These are phyloP conservation scores for Schizonepeta tenuifolia DNA, from an alignment of 257 asterid species.

Conservation along the genomic window DNA sequence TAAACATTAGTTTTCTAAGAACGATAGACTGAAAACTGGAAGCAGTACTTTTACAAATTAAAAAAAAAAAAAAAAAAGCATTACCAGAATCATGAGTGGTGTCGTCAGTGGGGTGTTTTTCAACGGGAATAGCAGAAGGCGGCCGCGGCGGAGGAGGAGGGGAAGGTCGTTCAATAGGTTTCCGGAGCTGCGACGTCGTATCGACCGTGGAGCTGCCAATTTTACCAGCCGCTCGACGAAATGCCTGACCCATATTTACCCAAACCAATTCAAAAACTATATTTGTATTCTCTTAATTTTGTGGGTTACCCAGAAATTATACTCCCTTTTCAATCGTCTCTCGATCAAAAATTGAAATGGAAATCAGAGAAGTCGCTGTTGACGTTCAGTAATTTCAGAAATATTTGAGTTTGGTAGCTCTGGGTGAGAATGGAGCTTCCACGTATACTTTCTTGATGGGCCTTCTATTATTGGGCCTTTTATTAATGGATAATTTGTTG, in stretches of 20 bases:
- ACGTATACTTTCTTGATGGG: conserved; percentile 39
- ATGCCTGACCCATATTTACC: conserved; percentile 86
- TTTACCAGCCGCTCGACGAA: conserved; percentile 97
- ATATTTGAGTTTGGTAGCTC: conserved; percentile 35
- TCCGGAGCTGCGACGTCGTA: conserved; percentile 56
- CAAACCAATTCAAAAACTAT: conserved; percentile 10
- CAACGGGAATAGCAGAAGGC: conserved; percentile 33
- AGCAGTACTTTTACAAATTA: conserved; percentile 6
- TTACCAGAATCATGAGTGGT: conserved; percentile 53
- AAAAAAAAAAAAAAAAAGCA: neutral
- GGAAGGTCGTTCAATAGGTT: conserved; percentile 48
- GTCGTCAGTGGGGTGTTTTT: conserved; percentile 38
- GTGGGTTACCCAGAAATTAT: conserved; percentile 10
- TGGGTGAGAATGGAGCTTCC: conserved; percentile 40
- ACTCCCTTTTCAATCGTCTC: conserved; percentile 10
- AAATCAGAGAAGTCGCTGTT: conserved; percentile 11
- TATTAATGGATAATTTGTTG: neutral
- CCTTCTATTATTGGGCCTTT: conserved; percentile 27
- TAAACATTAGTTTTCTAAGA: neutral
- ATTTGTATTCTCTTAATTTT: conserved; percentile 4
- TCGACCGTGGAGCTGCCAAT: conserved; percentile 55
- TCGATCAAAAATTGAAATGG: conserved; percentile 14
- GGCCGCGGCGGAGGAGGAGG: conserved; percentile 52
- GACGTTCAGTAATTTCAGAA: neutral
- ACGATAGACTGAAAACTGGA: neutral